Percentiles rank a stretch among this genome's conserved stretches.
Evolutionary conservation across 2,329 filamentous ascomycete genomes (phyloP).

Genomic region (Achaetomium macrosporum): DNA sequence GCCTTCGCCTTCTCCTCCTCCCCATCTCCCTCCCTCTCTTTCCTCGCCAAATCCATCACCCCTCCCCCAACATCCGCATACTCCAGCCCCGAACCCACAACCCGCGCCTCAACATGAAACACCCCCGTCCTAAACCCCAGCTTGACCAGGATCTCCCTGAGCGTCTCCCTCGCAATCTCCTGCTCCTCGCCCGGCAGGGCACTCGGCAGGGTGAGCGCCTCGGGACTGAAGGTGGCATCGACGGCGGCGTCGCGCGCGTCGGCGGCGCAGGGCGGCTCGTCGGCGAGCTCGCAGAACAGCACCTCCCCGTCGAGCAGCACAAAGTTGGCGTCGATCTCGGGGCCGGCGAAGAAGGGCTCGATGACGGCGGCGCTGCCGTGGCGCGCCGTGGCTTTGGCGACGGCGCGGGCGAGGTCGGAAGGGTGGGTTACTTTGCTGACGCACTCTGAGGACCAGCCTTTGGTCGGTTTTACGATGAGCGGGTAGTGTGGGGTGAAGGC

Average conservation of each 20-base stretch:
- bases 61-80: slow-evolving; percentile 13
- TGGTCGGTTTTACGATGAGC: slow-evolving; percentile 25
- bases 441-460: slow-evolving; percentile 25
- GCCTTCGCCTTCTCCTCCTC: background rate
- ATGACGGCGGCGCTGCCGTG: slow-evolving; percentile 25
- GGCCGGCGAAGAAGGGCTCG: slow-evolving; percentile 25
- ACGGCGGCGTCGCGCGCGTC: slow-evolving; percentile 18
- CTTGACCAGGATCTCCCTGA: slow-evolving; percentile 19
- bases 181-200: slow-evolving; percentile 20
- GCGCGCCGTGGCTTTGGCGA: slow-evolving; percentile 20
- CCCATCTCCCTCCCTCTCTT: background rate
- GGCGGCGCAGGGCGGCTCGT: slow-evolving; percentile 23
- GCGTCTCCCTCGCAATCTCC: slow-evolving; percentile 14
- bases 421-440: slow-evolving; percentile 21
- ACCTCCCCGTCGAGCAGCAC: slow-evolving; percentile 23
- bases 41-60: slow-evolving; percentile 17
- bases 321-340: slow-evolving; percentile 26
- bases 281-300: slow-evolving; percentile 23
- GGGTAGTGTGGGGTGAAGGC: slow-evolving; percentile 19
- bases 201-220: slow-evolving; percentile 22
- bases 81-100: slow-evolving; percentile 18
- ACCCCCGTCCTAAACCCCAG: slow-evolving; percentile 23
- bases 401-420: slow-evolving; percentile 18
- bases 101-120: slow-evolving; percentile 24
- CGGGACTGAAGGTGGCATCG: slow-evolving; percentile 23